Conservation (phyloP, 2,329 filamentous ascomycete species). For the Harringtonia aguacate region DNA sequence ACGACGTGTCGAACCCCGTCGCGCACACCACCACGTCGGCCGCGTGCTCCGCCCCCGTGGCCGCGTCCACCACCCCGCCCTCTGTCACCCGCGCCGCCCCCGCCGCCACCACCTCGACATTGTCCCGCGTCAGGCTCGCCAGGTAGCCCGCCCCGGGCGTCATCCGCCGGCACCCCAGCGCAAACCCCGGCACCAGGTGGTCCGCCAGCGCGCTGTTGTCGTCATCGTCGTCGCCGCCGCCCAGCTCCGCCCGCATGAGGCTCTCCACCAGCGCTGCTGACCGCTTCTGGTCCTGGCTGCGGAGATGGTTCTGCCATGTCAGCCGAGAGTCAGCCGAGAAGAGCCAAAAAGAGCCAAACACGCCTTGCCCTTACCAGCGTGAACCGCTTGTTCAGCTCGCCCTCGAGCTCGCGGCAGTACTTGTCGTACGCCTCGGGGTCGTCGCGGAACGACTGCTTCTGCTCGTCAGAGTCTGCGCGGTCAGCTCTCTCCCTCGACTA, state of each 20-base stretch:
- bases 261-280: neutral
- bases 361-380: neutral
- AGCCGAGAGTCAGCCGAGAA: too few relatives aligned
- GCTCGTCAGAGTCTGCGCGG: slow-evolving; percentile 40
- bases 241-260: neutral
- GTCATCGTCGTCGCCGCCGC: too few relatives aligned
- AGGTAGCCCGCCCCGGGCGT: slow-evolving; percentile 30
- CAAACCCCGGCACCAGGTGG: slow-evolving; percentile 1
- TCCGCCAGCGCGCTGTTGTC: neutral
- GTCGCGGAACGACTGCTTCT: slow-evolving; percentile 44
- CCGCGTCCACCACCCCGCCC: slow-evolving; percentile 16
- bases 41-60: slow-evolving; percentile 16
- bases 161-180: slow-evolving; percentile 27
- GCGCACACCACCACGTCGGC: slow-evolving; percentile 21
- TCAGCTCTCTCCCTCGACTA: too few relatives aligned
- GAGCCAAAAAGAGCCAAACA: neutral
- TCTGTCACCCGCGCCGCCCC: slow-evolving; percentile 23
- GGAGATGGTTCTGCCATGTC: neutral
- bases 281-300: slow-evolving; percentile 1
- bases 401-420: slow-evolving; percentile 6
- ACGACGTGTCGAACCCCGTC: slow-evolving; percentile 25
- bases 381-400: slow-evolving; percentile 9
- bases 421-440: slow-evolving; percentile 21
- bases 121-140: slow-evolving; percentile 28
- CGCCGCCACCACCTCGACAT: slow-evolving; percentile 30